Evolutionary conservation across 2,329 filamentous ascomycete species (phyloP), one percentile per base, ranked within the genome.

Genomic region (Beauveria sp.): DNA sequence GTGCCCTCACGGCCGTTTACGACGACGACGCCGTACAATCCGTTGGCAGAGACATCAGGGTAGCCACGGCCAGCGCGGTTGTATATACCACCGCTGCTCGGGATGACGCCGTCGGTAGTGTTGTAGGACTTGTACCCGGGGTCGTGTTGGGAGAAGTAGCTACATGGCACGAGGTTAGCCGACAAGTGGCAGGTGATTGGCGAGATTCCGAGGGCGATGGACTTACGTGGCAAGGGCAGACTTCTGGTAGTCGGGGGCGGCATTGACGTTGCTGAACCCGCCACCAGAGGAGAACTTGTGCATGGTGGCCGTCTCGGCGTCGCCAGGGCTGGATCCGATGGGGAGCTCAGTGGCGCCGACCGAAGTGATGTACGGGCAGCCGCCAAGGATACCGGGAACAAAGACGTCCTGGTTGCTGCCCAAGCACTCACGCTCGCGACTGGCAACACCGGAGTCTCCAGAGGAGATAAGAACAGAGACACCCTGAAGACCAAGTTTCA

Each of bases 271-370:
- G 62, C 64, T 67, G 73, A 77, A 62, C 3, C 60, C 60, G 20
- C 60, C 60, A 12, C 60, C 60, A 20, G 60, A 52, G 24, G 60
- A 57, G 69, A 81, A 81, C 12, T 12, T 2, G 74, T 76, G 18
- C 72, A 75, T 65, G 73, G 75, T 70, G 78, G 77, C 7, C 70
- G 75, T 67, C 68, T 81, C 66, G 78, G 73, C 65, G 76, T 79
- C 30, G 77, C 78, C 62, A 8, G 28, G 24, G 1, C 74, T 73
- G 9, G 72, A 74, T 16, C 73, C 73, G 56, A 71, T 70, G 40
- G 70, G 68, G 28, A 82, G 71, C 67, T 79, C 73, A 0, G 81
- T 82, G 16, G 79, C 79, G 49, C 80, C 80, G 3, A 82, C 79
- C 4, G 77, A 73, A 0, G 78, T 80, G 30, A 82, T 70, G 67